Conservation (phyloP, 2,329 filamentous ascomycete genomes). For the Diaporthe helianthi region DNA sequence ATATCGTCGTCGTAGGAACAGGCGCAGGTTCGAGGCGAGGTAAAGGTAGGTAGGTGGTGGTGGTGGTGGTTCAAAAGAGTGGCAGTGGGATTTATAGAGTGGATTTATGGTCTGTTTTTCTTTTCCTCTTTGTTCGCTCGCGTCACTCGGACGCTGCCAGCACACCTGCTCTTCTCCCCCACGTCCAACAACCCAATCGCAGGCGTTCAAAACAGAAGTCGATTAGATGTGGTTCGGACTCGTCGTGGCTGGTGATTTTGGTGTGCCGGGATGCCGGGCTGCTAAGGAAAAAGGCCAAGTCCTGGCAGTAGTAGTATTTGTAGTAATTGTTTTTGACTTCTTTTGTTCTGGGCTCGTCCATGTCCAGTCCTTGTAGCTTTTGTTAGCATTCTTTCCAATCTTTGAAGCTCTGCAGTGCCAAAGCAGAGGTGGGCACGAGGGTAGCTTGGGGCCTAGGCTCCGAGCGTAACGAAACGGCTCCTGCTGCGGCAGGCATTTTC, state of each 20-base stretch:
- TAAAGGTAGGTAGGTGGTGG: neutral
- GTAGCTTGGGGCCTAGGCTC: neutral
- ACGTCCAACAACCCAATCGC: too few species aligned
- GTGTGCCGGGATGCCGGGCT: neutral
- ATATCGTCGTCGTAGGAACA: too few species aligned
- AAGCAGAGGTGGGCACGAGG: neutral
- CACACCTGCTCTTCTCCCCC: neutral
- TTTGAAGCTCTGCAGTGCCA: neutral
- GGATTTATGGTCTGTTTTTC: neutral
- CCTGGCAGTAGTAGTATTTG: neutral
- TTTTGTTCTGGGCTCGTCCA: neutral
- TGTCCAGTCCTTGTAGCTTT: neutral
- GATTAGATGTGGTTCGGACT: neutral
- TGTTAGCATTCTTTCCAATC: neutral
- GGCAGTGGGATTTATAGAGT: too few species aligned
- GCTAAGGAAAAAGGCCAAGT: neutral
- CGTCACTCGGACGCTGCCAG: neutral
- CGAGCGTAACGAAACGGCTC: neutral
- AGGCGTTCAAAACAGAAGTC: neutral
- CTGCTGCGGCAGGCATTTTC: neutral
- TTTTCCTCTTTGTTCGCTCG: neutral
- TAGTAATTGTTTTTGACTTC: neutral
- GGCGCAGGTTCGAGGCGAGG: constrained; percentile 5
- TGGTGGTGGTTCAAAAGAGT: too few species aligned
- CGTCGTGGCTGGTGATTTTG: neutral